These are phyloP conservation scores for Picea abies DNA, from an alignment of 83 land plant genomes.

Conservation along the genomic window DNA sequence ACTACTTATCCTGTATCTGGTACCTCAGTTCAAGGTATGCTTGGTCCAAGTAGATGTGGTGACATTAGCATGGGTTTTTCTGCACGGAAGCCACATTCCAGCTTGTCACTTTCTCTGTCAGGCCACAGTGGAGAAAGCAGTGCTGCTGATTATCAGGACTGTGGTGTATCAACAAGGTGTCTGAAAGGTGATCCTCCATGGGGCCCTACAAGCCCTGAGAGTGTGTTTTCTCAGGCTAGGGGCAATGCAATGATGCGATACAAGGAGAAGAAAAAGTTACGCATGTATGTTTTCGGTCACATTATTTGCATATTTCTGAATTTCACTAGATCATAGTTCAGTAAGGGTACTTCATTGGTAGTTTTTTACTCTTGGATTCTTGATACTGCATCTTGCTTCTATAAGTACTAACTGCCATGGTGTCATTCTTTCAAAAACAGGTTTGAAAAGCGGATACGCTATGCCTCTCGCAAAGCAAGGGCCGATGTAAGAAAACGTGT, in stretches of 20 bases:
- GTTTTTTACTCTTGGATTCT: too few relatives aligned
- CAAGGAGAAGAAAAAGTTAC: constrained; percentile 64
- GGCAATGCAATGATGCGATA: constrained; percentile 62
- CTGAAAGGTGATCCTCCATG: constrained; percentile 32
- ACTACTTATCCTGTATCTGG: background rate
- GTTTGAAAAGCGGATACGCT: constrained; percentile 72
- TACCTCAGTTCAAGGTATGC: constrained; percentile 8
- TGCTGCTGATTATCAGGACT: constrained; percentile 60
- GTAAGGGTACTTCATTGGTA: background rate
- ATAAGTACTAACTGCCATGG: background rate
- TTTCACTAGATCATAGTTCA: background rate
- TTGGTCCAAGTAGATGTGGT: constrained; percentile 6
- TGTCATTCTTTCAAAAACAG: constrained; percentile 28
- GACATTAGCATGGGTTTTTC: constrained; percentile 19
- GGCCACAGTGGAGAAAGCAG: constrained; percentile 58
- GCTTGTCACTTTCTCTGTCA: constrained; percentile 44
- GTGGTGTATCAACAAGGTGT: constrained; percentile 40
- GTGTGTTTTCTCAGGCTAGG: constrained; percentile 30
- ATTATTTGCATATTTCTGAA: background rate
- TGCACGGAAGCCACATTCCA: constrained; percentile 24
- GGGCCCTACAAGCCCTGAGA: constrained; percentile 32
- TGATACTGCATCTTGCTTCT: background rate
- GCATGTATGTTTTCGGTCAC: constrained; percentile 35
- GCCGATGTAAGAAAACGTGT: constrained; percentile 88
- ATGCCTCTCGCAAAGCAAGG: constrained; percentile 89